Conservation (phyloP, 805 yeast species). For the Suhomyces pyralidae region DNA sequence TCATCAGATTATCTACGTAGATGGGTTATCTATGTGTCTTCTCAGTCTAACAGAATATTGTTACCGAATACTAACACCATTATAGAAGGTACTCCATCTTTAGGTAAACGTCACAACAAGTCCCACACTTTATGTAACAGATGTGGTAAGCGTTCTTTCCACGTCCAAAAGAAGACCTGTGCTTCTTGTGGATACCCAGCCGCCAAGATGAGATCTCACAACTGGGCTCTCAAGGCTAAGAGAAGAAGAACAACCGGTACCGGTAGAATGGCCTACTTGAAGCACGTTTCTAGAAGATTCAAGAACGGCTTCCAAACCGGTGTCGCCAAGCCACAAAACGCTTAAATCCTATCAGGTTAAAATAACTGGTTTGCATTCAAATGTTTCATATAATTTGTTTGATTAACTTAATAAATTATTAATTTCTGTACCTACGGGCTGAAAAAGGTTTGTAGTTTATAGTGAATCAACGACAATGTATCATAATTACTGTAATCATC, state of each 20-base stretch:
- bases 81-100: slow-evolving; percentile 97
- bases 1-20: not conserved
- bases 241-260: slow-evolving; percentile 99
- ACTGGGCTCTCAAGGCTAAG: slow-evolving; percentile 99
- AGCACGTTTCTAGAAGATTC: slow-evolving; percentile 96
- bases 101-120: slow-evolving; percentile 99
- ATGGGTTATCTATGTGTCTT: not conserved
- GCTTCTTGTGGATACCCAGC: slow-evolving; percentile 99
- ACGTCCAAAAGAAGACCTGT: slow-evolving; percentile 98
- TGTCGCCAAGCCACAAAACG: slow-evolving; percentile 64
- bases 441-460: slow-evolving; percentile 1
- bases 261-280: slow-evolving; percentile 98
- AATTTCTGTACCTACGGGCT: slow-evolving; percentile 1
- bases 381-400: slow-evolving; percentile 6
- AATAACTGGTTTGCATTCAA: slow-evolving; percentile 3
- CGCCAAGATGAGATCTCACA: slow-evolving; percentile 96
- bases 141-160: slow-evolving; percentile 99
- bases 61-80: slow-evolving; percentile 20
- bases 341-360: slow-evolving; percentile 37
- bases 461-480: slow-evolving; percentile 2
- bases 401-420: slow-evolving; percentile 2
- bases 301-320: slow-evolving; percentile 98
- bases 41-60: not conserved
- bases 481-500: not conserved
- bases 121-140: slow-evolving; percentile 98